These are phyloP conservation scores for Austroboletus olivaceoglutinosus DNA, from an alignment of 1,284 basidiomycete species.

Conservation along the genomic window DNA sequence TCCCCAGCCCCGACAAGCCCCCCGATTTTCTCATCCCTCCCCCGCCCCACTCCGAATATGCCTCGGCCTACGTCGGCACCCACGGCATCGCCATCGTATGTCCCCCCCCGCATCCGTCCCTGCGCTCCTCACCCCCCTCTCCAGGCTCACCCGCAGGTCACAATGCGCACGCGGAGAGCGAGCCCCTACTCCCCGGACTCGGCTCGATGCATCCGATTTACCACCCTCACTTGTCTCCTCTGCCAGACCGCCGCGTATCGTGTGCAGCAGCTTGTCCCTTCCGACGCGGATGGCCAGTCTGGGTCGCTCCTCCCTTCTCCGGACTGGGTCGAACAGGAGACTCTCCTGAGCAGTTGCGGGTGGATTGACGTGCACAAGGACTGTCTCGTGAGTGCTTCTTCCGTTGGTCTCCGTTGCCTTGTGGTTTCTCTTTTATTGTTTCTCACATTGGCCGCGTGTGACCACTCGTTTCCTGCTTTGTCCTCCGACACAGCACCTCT, in stretches of 20 bases:
- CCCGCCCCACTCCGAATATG: slow-evolving; percentile 46
- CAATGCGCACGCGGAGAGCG: slow-evolving; percentile 59
- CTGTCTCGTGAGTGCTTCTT: slow-evolving; percentile 59
- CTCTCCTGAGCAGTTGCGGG: slow-evolving; percentile 62
- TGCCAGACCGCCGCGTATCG: slow-evolving; percentile 69
- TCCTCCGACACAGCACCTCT: slow-evolving; percentile 7
- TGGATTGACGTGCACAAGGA: slow-evolving; percentile 70
- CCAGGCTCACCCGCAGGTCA: slow-evolving; percentile 69
- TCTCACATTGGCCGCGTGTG: slow-evolving; percentile 3
- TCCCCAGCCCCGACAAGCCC: slow-evolving; percentile 29
- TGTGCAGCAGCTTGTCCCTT: slow-evolving; percentile 56
- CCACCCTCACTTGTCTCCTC: slow-evolving; percentile 64
- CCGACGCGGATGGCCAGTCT: slow-evolving; percentile 60
- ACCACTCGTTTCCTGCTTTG: slow-evolving; percentile 6
- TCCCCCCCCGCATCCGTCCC: slow-evolving; percentile 9
- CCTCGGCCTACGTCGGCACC: slow-evolving; percentile 60
- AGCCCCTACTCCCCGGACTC: slow-evolving; percentile 44
- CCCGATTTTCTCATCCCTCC: slow-evolving; percentile 31
- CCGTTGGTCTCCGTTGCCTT: neutral
- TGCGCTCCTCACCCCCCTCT: slow-evolving; percentile 7
- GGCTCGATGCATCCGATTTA: slow-evolving; percentile 54
- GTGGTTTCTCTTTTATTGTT: neutral
- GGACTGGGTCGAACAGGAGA: slow-evolving; percentile 72
- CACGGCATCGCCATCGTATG: slow-evolving; percentile 66
- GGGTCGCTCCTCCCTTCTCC: slow-evolving; percentile 67